phyloP scores from a whole-genome alignment of 495 filamentous ascomycete genomes.

The Parachaetomium inaequale region DNA sequence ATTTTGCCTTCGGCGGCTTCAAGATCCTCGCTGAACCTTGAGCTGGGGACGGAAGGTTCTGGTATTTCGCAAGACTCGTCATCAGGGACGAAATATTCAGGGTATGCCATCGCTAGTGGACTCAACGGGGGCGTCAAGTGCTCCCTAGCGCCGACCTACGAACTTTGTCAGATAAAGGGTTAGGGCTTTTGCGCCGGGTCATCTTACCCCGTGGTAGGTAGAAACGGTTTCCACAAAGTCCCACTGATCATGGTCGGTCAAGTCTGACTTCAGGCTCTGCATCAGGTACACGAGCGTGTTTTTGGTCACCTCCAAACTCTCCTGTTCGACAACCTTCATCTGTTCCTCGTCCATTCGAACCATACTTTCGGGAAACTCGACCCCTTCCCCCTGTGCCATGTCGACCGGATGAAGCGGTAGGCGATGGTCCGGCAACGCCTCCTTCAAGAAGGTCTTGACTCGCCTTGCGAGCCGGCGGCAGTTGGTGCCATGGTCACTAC shows the following conservation, averaged over 20 bases:
- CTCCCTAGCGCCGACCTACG: conserved; percentile 32
- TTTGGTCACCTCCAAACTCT: conserved; percentile 24
- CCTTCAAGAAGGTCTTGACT: conserved; percentile 31
- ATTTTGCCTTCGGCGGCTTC: conserved; percentile 41
- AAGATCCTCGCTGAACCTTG: conserved; percentile 46
- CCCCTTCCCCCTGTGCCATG: conserved; percentile 48
- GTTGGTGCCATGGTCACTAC: conserved; percentile 48
- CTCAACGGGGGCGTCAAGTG: conserved; percentile 59
- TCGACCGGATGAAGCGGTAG: conserved; percentile 49
- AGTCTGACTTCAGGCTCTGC: conserved; percentile 35
- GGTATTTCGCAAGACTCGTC: conserved; percentile 49
- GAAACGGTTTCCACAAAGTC: conserved; percentile 32
- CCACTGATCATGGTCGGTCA: conserved; percentile 35
- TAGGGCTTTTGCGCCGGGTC: not conserved
- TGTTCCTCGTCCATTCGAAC: not conserved
- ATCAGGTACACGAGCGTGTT: conserved; percentile 20
- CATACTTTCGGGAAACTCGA: conserved; percentile 18
- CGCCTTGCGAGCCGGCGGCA: conserved; percentile 34
- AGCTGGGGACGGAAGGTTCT: conserved; percentile 48
- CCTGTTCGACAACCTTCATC: conserved; percentile 7
- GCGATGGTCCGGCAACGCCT: conserved; percentile 34
- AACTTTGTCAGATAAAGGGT: conserved; percentile 9
- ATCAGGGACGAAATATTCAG: conserved; percentile 45
- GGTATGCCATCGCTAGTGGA: conserved; percentile 38
- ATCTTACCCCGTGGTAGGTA: conserved; percentile 38